Conservation (phyloP, 2,329 filamentous ascomycete species). For the Sclerotinia subarctica region DNA sequence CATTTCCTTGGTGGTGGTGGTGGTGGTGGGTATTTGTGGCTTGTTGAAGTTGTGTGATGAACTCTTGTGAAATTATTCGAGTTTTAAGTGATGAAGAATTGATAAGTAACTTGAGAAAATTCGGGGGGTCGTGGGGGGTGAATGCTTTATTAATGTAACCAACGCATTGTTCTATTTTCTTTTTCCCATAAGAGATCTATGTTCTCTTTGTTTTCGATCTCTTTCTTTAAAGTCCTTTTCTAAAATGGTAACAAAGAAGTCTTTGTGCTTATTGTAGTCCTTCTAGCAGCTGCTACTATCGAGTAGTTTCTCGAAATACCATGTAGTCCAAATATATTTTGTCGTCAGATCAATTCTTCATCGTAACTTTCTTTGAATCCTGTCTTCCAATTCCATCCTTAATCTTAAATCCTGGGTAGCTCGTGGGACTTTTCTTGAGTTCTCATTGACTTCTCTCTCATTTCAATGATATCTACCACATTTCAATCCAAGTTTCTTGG, state of each 20-base stretch:
- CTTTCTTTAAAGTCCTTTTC: not conserved
- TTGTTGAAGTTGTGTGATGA: not conserved
- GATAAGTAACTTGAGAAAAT: not conserved
- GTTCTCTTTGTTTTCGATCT: not conserved
- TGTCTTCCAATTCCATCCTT: not conserved
- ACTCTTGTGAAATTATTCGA: not conserved
- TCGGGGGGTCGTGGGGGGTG: not conserved
- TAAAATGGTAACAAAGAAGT: not conserved
- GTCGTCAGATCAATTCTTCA: not conserved
- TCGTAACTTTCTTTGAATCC: no score
- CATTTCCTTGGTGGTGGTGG: not conserved
- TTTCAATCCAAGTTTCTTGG: not conserved
- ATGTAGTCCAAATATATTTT: not conserved
- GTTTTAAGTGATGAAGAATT: not conserved
- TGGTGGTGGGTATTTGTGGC: not conserved
- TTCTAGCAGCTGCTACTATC: not conserved
- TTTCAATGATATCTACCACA: not conserved
- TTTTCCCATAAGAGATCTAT: not conserved
- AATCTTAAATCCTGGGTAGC: accelerated
- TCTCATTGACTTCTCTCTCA: no score
- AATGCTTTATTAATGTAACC: not conserved
- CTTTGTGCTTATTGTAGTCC: not conserved
- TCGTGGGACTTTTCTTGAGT: no score
- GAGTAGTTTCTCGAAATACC: not conserved
- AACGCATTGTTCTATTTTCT: not conserved